phyloP scores from a whole-genome alignment of 2,329 filamentous ascomycete genomes.

The Trichophyton schoenleinii region DNA sequence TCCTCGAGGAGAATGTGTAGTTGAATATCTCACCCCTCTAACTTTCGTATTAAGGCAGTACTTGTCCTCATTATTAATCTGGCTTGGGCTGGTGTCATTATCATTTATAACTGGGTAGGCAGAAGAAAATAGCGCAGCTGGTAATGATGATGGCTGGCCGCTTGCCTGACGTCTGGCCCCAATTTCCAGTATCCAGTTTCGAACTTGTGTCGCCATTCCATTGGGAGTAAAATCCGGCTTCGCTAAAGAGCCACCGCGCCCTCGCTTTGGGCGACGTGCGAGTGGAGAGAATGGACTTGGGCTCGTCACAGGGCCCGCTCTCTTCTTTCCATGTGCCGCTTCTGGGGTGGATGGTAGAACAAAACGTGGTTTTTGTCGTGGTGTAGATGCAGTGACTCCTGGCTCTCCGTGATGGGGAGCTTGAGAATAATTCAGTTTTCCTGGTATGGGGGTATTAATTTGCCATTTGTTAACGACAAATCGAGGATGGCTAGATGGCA shows the following conservation, averaged over 20 bases:
- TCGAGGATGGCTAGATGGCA: background rate
- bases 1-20: background rate
- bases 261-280: constrained; percentile 12
- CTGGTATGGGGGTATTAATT: background rate
- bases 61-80: background rate
- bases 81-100: background rate
- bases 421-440: background rate
- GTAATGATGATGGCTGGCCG: background rate
- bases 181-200: constrained; percentile 31
- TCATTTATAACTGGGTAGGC: background rate
- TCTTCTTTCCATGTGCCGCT: background rate
- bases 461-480: background rate
- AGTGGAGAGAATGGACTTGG: constrained; percentile 25
- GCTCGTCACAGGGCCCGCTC: constrained; percentile 6
- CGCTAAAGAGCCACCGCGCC: constrained; percentile 11
- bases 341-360: constrained; percentile 26
- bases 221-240: constrained; percentile 22
- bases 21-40: background rate
- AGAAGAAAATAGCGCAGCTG: constrained; percentile 1
- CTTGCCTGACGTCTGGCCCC: constrained; percentile 18
- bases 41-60: constrained; percentile 4
- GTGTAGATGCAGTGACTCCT: background rate
- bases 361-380: constrained; percentile 25
- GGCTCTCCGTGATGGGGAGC: background rate
- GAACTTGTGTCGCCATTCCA: constrained; percentile 30